phyloP scores from a whole-genome alignment of 2,329 filamentous ascomycete genomes.

The Albophoma yamanashiensis region DNA sequence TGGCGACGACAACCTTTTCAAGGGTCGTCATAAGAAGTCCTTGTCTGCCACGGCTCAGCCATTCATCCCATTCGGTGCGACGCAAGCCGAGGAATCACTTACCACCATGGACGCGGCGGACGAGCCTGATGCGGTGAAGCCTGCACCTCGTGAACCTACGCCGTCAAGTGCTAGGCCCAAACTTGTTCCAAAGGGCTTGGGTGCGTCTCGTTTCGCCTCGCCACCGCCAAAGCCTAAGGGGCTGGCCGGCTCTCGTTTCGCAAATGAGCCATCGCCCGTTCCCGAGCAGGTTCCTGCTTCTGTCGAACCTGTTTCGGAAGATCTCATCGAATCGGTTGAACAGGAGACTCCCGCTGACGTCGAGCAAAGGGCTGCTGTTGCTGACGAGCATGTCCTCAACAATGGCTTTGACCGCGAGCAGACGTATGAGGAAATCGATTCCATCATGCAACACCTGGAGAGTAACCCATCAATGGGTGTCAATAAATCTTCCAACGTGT shows the following conservation, averaged over 20 bases:
- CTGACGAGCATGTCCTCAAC: background rate
- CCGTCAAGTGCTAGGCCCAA: conserved; percentile 17
- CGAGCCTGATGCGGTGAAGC: conserved; percentile 9
- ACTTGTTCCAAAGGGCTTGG: conserved; percentile 22
- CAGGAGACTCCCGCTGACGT: conserved; percentile 5
- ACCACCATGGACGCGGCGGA: conserved; percentile 11
- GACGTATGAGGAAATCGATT: conserved; percentile 80
- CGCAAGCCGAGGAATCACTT: conserved; percentile 11
- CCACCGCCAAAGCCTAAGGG: conserved; percentile 30
- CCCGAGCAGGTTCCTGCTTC: conserved; percentile 10
- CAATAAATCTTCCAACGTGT: conserved; percentile 45
- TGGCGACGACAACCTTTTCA: conserved; percentile 27
- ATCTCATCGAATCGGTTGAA: conserved; percentile 18
- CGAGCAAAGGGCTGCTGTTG: background rate
- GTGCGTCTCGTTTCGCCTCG: conserved; percentile 38
- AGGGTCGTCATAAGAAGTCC: conserved; percentile 38
- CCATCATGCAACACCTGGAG: conserved; percentile 77
- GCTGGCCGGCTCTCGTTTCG: conserved; percentile 33
- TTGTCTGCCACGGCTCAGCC: conserved; percentile 58
- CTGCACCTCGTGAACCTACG: conserved; percentile 9
- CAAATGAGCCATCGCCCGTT: conserved; percentile 23
- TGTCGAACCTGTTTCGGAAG: conserved; percentile 15
- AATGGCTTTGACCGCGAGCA: conserved; percentile 22
- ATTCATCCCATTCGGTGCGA: conserved; percentile 43
- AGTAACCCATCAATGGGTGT: conserved; percentile 64